A percentile compares a stretch with the other conserved stretches of the same genome.
Conservation (phyloP, 2,329 filamentous ascomycete genomes). For the Fusarium staphyleae region DNA sequence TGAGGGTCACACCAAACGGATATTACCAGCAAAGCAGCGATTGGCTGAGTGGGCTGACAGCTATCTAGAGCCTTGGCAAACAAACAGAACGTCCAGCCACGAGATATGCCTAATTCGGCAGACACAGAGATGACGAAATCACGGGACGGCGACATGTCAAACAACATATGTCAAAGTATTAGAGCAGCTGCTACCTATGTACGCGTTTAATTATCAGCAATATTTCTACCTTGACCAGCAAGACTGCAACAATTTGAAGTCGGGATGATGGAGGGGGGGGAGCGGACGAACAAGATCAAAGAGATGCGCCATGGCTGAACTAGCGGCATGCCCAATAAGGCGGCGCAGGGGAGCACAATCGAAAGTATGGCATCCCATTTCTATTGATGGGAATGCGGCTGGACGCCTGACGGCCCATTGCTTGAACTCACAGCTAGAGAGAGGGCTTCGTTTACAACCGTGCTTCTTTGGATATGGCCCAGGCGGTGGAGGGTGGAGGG, state of each 20-base stretch:
- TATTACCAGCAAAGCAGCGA: conserved; percentile 17
- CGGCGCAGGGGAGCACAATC: conserved; percentile 30
- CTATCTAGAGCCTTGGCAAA: conserved; percentile 29
- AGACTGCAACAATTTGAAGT: conserved; percentile 11
- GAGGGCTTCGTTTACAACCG: conserved; percentile 17
- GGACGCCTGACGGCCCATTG: conserved; percentile 32
- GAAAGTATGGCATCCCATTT: conserved; percentile 30
- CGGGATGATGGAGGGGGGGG: conserved; percentile 13
- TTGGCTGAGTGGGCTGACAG: conserved; percentile 20
- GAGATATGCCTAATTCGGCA: conserved; percentile 5
- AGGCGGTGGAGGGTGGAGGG: conserved; percentile 20
- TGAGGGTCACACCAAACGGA: conserved; percentile 29
- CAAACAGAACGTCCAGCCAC: conserved; percentile 4
- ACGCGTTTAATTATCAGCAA: conserved; percentile 1
- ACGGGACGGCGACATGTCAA: not conserved
- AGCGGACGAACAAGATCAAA: conserved; percentile 28
- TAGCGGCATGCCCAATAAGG: conserved; percentile 36
- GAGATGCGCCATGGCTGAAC: conserved; percentile 39
- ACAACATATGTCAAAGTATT: conserved; percentile 4
- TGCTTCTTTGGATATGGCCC: conserved; percentile 32
- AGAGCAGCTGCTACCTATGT: not conserved
- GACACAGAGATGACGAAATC: conserved; percentile 3
- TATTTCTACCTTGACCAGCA: not conserved
- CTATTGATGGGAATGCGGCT: conserved; percentile 33
- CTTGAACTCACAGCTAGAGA: conserved; percentile 24